Base-by-base conservation (phyloP, 2,329 filamentous ascomycete genomes). In the Arthrobotrys pseudoclavata region DNA sequence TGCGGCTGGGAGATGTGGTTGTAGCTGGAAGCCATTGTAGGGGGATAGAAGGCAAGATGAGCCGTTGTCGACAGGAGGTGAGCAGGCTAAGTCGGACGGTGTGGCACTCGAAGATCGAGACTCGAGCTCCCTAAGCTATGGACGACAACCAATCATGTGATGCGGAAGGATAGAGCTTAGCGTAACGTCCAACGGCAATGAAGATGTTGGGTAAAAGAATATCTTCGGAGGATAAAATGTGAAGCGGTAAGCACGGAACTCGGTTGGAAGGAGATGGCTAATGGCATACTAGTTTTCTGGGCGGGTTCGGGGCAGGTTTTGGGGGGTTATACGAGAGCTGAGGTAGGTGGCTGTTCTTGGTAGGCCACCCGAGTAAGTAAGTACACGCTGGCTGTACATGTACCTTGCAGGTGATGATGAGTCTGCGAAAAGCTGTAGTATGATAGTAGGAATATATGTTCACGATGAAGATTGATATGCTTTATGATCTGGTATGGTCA, bases 11-110 rank as follows among this genome's bases (percentile, higher is more conserved):
- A 61, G 20, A 61, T 42, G 45, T 63, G 60, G 40, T 79, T 72
- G 57, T 75, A 74, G 76, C 76, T 76, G 55, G 72, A 76, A 66
- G 72, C 72, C 72, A 76, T 76, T 64, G 71, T 62, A 57, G 70
- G 70, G 42, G 55, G 79, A 76, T 64, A 69, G 67, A 78, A 75
- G 62, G 34, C 67, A 70, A 62, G 74, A 71, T 76, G 71, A 74
- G 79, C 64, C 62, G 74, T 64, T 22, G 61, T 60, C 53, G 37
- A 48, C 53, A 60, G 75, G 50, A 45, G 53, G 40, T 50, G 55
- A 47, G 63, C n/a, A 50, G 20, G 29, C 40, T 42, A 70, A 62
- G 37, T 55, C 66, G 22, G 24, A 64, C 60, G 63, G 48, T 37
- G 69, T 60, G 60, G 60, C 61, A 55, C 42, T 42, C 45, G 45